Evolutionary conservation across 2,329 filamentous ascomycete genomes (phyloP).

Genomic region (Sodiomyces alkalinus): DNA sequence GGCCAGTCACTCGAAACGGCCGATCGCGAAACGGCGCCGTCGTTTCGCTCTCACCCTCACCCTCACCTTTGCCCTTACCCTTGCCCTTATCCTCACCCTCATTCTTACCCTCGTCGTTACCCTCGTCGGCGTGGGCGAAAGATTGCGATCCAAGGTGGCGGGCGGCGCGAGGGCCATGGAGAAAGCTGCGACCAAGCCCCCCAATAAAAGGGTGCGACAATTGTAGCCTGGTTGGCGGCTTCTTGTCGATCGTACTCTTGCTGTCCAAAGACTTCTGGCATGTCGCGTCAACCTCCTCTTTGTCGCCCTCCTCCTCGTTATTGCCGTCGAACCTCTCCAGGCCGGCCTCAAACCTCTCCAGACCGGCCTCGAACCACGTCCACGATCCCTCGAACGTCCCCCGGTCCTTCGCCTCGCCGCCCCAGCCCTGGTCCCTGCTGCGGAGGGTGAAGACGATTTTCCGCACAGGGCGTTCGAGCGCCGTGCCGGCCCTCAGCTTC

Average conservation of each 20-base stretch:
- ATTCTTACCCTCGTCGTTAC: no score
- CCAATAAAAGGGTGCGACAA: no score
- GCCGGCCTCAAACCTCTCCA: constrained; percentile 36
- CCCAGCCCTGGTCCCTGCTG: constrained; percentile 45
- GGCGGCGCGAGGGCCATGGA: no score
- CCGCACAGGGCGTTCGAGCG: constrained; percentile 32
- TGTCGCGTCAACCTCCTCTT: neutral
- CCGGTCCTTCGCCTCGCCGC: constrained; percentile 13
- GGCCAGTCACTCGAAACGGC: constrained; percentile 16
- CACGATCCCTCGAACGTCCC: constrained; percentile 32
- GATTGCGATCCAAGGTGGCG: no score
- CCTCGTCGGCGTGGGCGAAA: no score
- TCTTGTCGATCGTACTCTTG: no score
- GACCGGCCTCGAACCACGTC: constrained; percentile 49
- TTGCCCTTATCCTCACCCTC: no score
- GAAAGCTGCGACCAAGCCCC: no score
- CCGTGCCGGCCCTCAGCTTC: constrained; percentile 10
- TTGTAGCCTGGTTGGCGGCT: constrained; percentile 1
- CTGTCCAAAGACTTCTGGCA: no score
- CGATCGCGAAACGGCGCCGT: no score
- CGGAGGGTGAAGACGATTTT: constrained; percentile 45
- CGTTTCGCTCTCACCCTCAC: constrained; percentile 1
- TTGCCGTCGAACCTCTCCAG: no score
- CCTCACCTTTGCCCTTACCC: neutral
- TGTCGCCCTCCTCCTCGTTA: no score